These are phyloP conservation scores for Aureobasidium sp. DNA, from an alignment of 2,329 filamentous ascomycete species.

Conservation along the genomic window DNA sequence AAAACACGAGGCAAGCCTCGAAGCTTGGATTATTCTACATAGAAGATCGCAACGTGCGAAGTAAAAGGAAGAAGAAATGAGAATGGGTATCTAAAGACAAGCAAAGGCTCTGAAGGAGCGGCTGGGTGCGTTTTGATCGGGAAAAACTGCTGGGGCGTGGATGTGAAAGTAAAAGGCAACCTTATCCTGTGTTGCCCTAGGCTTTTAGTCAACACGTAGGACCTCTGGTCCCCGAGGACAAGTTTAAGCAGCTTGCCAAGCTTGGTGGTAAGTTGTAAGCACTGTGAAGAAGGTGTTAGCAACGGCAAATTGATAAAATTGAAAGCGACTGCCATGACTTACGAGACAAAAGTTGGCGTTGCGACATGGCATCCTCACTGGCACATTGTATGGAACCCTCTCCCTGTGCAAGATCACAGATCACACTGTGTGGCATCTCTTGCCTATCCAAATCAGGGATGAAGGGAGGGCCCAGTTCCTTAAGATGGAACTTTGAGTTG, in stretches of 20 bases:
- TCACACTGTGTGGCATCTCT: conserved; percentile 81
- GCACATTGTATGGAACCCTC: conserved; percentile 55
- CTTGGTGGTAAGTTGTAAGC: conserved; percentile 23
- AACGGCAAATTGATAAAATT: no score
- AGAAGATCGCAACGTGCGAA: background rate
- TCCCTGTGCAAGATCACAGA: conserved; percentile 53
- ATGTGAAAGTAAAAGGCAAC: background rate
- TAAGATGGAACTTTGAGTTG: conserved; percentile 77
- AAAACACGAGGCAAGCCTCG: background rate
- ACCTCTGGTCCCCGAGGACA: background rate
- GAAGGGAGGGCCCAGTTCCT: conserved; percentile 72
- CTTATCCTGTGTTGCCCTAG: conserved; percentile 3
- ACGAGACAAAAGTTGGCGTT: conserved; percentile 46
- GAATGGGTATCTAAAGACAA: conserved; percentile 11
- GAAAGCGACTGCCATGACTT: conserved; percentile 24
- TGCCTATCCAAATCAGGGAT: conserved; percentile 85
- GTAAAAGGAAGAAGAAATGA: background rate
- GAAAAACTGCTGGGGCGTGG: background rate
- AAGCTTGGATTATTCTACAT: conserved; percentile 2
- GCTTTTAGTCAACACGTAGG: background rate
- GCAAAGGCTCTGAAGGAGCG: background rate
- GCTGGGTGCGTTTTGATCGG: background rate
- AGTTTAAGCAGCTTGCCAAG: conserved; percentile 10
- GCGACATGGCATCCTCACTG: conserved; percentile 50
- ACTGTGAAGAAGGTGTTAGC: conserved; percentile 15